A percentile compares a stretch with the other conserved stretches of the same genome.
Evolutionary conservation across 768 basidiomycete genomes (phyloP).

Genomic region (Lactarius indigo): DNA sequence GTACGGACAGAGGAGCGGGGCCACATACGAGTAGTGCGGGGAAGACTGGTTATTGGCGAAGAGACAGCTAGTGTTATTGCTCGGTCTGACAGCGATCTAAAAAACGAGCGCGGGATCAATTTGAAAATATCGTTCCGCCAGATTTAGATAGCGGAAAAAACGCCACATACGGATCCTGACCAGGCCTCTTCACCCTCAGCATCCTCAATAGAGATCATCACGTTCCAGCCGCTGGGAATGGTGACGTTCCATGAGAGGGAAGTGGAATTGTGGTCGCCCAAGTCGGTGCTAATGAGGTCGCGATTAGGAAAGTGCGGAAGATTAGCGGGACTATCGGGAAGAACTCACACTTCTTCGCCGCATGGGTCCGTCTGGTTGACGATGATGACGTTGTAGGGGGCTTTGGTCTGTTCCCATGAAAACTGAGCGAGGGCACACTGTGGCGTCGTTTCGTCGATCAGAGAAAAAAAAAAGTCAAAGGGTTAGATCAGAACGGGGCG

Average conservation of each 20-base stretch:
- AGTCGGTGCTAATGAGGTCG: slow-evolving; percentile 45
- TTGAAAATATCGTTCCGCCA: background rate
- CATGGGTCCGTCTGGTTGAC: slow-evolving; percentile 54
- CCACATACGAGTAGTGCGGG: background rate
- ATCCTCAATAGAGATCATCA: slow-evolving; percentile 55
- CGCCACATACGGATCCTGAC: slow-evolving; percentile 28
- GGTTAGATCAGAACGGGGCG: background rate
- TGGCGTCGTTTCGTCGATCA: background rate
- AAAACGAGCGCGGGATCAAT: background rate
- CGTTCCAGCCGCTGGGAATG: slow-evolving; percentile 45
- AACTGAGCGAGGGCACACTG: slow-evolving; percentile 54
- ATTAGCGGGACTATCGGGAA: background rate
- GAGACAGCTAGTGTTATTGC: slow-evolving; percentile 40
- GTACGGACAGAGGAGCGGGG: no score
- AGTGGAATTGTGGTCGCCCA: slow-evolving; percentile 47
- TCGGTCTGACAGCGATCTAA: slow-evolving; percentile 38
- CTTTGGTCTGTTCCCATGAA: slow-evolving; percentile 46
- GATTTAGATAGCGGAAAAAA: background rate
- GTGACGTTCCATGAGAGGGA: slow-evolving; percentile 43
- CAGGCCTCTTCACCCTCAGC: slow-evolving; percentile 57
- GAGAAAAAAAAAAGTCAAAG: slow-evolving; percentile 11
- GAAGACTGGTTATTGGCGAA: slow-evolving; percentile 17
- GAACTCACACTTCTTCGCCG: slow-evolving; percentile 53
- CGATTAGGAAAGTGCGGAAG: slow-evolving; percentile 1
- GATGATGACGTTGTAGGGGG: slow-evolving; percentile 58